Evolutionary conservation across 2,329 filamentous ascomycete species (phyloP), one percentile per base, ranked within the genome.

Genomic region (Trichophyton verrucosum): DNA sequence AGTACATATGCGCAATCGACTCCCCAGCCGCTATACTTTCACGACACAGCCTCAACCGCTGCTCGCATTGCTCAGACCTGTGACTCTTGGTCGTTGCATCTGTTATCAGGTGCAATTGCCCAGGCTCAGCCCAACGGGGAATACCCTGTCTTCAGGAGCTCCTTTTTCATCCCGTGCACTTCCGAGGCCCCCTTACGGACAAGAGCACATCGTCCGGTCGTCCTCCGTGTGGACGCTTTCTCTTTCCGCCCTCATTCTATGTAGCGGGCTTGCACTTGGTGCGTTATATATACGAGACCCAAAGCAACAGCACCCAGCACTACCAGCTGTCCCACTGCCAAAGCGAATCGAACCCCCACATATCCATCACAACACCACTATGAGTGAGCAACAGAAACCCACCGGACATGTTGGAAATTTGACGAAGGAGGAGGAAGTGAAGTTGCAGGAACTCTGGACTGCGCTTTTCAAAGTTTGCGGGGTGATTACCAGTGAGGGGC

Each of bases 361-460:
- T 17, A 57, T 38, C 36, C 65, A 24, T 64, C 63, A 8, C 64
- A 9, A 38, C 33, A 13, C 33, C 33, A 66, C 42, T 63, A 73
- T 74, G 68, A 64, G 72, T 59, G 62, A 65, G 62, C 64, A 71
- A 64, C 64, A 71, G 63, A 63, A 66, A 36, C 68, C 68, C 47
- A 70, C 69, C 36, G 94, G 94, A 59, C 85, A 91, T 63, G 83
- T 90, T 60, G 91, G 89, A 62, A 96, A 89, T 67, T 80, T 99
- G 62, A 96, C 91, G n/a, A 74, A 84, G 2, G 91, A 96, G 64
- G 86, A 99, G 76, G 89, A 96, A 68, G 82, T 83, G 65, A 96
- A 95, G 76, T 78, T 99, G 62, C 88, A 87, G 69, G 87, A 95
- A 73, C 82, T 97, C 66, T 99, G 94, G 94, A 75, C 81, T 13